Conservation (phyloP, 768 basidiomycete genomes). For the Xerocomus potaroensis region DNA sequence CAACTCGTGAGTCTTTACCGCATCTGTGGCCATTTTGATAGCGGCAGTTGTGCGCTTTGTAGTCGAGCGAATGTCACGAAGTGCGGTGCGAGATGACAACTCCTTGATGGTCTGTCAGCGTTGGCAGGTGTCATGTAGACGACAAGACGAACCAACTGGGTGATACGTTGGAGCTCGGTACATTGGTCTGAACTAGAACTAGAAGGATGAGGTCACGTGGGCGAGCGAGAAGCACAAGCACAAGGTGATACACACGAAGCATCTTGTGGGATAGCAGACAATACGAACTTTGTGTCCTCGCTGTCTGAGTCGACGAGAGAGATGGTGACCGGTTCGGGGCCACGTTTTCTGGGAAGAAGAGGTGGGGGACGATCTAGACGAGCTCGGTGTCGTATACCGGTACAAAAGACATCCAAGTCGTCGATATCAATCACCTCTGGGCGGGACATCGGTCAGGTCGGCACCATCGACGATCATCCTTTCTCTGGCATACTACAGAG, state of each 20-base stretch:
- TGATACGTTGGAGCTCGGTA: slow-evolving; percentile 25
- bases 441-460: not conserved
- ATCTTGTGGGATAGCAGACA: slow-evolving; percentile 3
- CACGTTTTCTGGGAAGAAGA: slow-evolving; percentile 11
- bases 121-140: not conserved
- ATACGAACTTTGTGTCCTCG: slow-evolving; percentile 4
- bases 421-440: slow-evolving; percentile 27
- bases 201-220: not conserved
- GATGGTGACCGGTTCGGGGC: slow-evolving; percentile 5
- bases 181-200: not conserved
- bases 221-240: not conserved
- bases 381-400: slow-evolving; percentile 13
- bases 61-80: slow-evolving; percentile 5
- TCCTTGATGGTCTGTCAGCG: slow-evolving; percentile 22
- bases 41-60: slow-evolving; percentile 22
- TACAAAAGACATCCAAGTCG: slow-evolving; percentile 18
- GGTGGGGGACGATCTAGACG: slow-evolving; percentile 15
- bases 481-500: no score
- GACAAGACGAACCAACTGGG: slow-evolving; percentile 15
- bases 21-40: slow-evolving; percentile 13
- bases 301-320: slow-evolving; percentile 16
- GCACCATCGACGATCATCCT: no score
- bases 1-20: slow-evolving; percentile 7
- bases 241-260: slow-evolving; percentile 10
- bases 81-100: slow-evolving; percentile 12